Base-by-base conservation (phyloP, 1,284 basidiomycete genomes). In the Lentinus polychrous region DNA sequence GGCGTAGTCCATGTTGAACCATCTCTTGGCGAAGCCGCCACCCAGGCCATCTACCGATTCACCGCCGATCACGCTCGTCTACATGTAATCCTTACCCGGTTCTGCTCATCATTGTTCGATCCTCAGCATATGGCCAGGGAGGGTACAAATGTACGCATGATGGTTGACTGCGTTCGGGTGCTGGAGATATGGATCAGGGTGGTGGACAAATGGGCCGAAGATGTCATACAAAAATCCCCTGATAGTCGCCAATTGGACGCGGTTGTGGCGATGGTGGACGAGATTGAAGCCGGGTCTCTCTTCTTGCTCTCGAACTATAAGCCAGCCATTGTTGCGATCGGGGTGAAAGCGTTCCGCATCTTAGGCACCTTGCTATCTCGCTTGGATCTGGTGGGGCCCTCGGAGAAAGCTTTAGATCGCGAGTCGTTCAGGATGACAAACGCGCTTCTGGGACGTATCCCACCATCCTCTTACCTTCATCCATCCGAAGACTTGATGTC, bases 1-100 rank as follows among this genome's bases (percentile, higher is more conserved):
- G 88, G 88, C 0, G 77, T 91, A 18, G 77, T 92, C 34, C 93
- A 94, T 56, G 82, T 94, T 20, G 92, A 97, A 55, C 86, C 88
- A 1, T 61, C 67, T 1, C 71, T 96, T 2, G 81, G 78, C 40
- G 81, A 86, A 22, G 79, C 80, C 5, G 87, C 93, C 0, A 74
- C 75, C 8, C 70, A 73, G 1, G 85, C 91, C 5, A 63, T 96
- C 49, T 78, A 78, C 51, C 77, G 93, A 11, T 83, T 94, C 53
- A 84, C 88, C 67, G 69, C 74, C 14, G 81, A 90, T 48, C 67
- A 75, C 1, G 57, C 67, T 0, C 74, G 83, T 53, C 79, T 81
- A 2, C 66, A 75, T n/a, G 67, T 71, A 1, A 78, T 94, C 8
- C 71, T 94, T 6, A 73, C 78, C 15, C 77, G 80, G 39, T 90